These are phyloP conservation scores for Hypsizygus marmoreus DNA, from an alignment of 768 basidiomycete genomes.

Conservation along the genomic window DNA sequence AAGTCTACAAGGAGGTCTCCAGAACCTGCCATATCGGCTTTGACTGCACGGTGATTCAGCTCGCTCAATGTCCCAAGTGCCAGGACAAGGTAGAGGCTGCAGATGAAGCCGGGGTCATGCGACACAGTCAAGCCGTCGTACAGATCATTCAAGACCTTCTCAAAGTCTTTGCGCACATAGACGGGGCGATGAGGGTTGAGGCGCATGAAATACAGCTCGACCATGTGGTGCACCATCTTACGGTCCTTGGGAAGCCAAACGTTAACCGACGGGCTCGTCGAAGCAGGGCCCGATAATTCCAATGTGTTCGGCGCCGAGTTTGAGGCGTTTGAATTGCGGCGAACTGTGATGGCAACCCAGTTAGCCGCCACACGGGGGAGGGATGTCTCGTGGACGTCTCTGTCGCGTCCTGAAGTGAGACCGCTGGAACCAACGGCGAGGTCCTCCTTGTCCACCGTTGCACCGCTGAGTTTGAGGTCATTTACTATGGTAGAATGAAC, in stretches of 20 bases:
- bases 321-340: constrained; percentile 43
- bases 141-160: constrained; percentile 61
- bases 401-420: constrained; percentile 69
- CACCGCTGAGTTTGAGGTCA: constrained; percentile 56
- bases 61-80: constrained; percentile 84
- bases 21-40: constrained; percentile 47
- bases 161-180: constrained; percentile 68
- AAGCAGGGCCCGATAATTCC: constrained; percentile 32
- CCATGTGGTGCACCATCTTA: constrained; percentile 58
- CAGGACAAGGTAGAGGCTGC: constrained; percentile 74
- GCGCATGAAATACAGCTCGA: constrained; percentile 72
- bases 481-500: constrained; percentile 72
- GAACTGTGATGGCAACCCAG: constrained; percentile 60
- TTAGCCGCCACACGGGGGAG: constrained; percentile 60
- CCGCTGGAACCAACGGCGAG: constrained; percentile 76
- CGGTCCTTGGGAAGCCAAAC: constrained; percentile 82
- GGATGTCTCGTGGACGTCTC: constrained; percentile 51
- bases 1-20: constrained; percentile 32
- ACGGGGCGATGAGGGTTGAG: constrained; percentile 84
- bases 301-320: constrained; percentile 32
- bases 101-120: constrained; percentile 78
- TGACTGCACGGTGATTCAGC: constrained; percentile 69
- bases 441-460: constrained; percentile 62
- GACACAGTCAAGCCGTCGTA: constrained; percentile 55
- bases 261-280: constrained; percentile 38